These are phyloP conservation scores for Lentinula detonsa DNA, from an alignment of 768 basidiomycete species.

Conservation along the genomic window DNA sequence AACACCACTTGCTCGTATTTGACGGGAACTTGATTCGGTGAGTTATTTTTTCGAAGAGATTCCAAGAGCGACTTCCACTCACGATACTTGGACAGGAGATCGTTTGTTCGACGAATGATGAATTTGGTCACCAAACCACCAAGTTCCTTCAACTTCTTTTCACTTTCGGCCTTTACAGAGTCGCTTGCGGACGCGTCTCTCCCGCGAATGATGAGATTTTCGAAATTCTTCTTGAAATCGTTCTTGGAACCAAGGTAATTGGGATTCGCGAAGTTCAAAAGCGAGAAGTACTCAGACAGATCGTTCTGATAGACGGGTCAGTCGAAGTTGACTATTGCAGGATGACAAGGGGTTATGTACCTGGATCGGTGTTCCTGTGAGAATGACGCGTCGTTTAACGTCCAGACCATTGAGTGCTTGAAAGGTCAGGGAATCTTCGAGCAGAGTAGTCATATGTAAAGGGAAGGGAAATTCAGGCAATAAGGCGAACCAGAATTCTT, in stretches of 20 bases:
- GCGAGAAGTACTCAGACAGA: conserved; percentile 89
- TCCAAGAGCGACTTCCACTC: conserved; percentile 23
- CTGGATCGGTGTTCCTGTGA: conserved; percentile 93
- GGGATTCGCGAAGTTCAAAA: conserved; percentile 91
- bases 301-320: conserved; percentile 56
- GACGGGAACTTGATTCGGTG: conserved; percentile 69
- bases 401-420: conserved; percentile 76
- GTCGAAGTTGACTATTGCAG: neutral
- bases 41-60: conserved; percentile 6
- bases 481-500: conserved; percentile 83
- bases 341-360: conserved; percentile 26
- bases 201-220: conserved; percentile 85
- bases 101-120: conserved; percentile 92
- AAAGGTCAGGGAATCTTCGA: conserved; percentile 79
- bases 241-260: conserved; percentile 83
- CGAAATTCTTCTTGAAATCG: conserved; percentile 94
- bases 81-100: conserved; percentile 92
- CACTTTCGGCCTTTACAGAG: conserved; percentile 68
- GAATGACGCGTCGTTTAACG: conserved; percentile 86
- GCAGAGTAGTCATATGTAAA: neutral
- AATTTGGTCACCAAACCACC: conserved; percentile 85
- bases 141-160: conserved; percentile 89
- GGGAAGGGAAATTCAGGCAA: neutral
- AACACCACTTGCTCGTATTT: conserved; percentile 99
- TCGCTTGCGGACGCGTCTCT: conserved; percentile 85